Base-by-base conservation (phyloP, 163 green algal genomes). In the Chloromonas sp. region DNA sequence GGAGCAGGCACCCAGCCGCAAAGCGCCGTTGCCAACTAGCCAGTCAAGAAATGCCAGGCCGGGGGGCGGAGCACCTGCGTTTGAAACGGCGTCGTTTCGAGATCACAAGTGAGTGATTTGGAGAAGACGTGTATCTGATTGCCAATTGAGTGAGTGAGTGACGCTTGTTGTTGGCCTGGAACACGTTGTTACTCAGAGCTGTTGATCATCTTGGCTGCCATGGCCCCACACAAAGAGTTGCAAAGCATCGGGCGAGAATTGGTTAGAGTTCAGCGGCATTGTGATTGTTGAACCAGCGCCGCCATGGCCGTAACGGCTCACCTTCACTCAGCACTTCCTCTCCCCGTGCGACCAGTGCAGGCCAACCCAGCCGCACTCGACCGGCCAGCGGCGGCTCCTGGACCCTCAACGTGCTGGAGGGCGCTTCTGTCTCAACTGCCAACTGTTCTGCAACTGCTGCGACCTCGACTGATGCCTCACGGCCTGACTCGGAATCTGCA, bases 11-110 rank as follows among this genome's bases (percentile, higher is more conserved):
- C 87, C 91, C 14, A 61, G 82, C 0, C 71, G 71, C 59, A 95
- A 78, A 1, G 86, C 89, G 0, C 90, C 89, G 3, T 71, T 70
- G 3, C 83, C 70, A 0, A 89, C 85, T 60, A 94, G 83, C 57
- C 74, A 90, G 60, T 94, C 91, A 76, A 95, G 81, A 78, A 95
- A 95, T 61, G 93, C 89, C 61, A 96, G 82, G 2, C 93, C 93
- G 0, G 89, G 84, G 2, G 92, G 86, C 0, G 92, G 92, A 0
- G 84, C 84, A 0, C 92, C 92, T 71, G 79, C 13, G 36, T 57
- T 2, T 59, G 71, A 3, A 71, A 70, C 36, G 3, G 76, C 13
- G 76, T 15, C 3, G 14, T 36, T 11, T 11, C 14, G 57, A 15
- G n/a, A 36, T 59, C 11, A 76, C 66, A 76, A 76, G 11, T 76